phyloP scores from a whole-genome alignment of 2,329 filamentous ascomycete genomes.

The Harringtonia aguacate region DNA sequence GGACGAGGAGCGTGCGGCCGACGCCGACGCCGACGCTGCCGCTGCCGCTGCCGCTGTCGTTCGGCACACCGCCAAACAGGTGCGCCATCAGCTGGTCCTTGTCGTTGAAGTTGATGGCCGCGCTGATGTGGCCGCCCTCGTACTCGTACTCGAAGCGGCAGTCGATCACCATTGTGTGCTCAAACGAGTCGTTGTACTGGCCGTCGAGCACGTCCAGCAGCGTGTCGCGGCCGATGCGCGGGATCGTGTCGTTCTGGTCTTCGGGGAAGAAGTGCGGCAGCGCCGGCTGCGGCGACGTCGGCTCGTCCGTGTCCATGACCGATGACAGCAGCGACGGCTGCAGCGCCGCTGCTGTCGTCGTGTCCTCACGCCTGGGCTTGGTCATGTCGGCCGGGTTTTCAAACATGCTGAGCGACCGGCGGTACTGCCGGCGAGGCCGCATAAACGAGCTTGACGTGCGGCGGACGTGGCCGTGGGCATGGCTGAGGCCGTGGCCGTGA shows the following conservation, averaged over 20 bases:
- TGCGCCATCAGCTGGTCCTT: constrained; percentile 76
- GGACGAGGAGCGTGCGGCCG: constrained; percentile 72
- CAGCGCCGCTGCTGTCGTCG: constrained; percentile 32
- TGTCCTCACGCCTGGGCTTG: constrained; percentile 60
- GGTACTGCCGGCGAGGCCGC: constrained; percentile 77
- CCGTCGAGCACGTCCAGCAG: constrained; percentile 83
- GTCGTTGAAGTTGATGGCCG: constrained; percentile 93
- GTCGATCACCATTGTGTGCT: constrained; percentile 80
- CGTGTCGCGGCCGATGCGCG: constrained; percentile 73
- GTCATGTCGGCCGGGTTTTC: constrained; percentile 83
- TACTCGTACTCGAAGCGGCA: constrained; percentile 99
- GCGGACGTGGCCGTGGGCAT: constrained; percentile 45
- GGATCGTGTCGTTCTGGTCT: constrained; percentile 74
- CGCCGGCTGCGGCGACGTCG: constrained; percentile 41
- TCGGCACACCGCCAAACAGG: constrained; percentile 49
- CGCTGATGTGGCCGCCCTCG: constrained; percentile 87
- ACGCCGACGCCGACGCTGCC: constrained; percentile 21
- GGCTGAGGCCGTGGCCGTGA: background rate
- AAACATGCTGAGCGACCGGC: constrained; percentile 95
- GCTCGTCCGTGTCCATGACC: constrained; percentile 74
- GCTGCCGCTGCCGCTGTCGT: too few species aligned
- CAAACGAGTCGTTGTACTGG: constrained; percentile 64
- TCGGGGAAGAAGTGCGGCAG: constrained; percentile 79
- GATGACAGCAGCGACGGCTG: constrained; percentile 52
- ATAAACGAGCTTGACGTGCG: constrained; percentile 62